Percentiles rank a stretch among this genome's conserved stretches.
Conservation (phyloP, 177 flowering plant species). For the Vitis hybrid region DNA sequence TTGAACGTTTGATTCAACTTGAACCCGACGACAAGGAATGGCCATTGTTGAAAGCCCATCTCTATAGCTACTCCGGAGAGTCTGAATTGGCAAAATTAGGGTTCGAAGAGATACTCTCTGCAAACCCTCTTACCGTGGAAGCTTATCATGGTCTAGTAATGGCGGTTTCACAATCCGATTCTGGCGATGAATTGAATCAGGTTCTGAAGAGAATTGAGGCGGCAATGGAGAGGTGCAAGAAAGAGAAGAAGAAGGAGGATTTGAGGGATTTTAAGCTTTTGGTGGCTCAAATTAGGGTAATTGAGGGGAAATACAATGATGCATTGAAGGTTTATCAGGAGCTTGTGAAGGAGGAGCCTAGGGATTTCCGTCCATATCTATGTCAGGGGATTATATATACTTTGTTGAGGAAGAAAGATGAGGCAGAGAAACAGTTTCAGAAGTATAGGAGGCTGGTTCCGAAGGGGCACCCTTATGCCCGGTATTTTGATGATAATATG, state of each 20-base stretch:
- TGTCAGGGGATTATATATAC: slow-evolving; percentile 88
- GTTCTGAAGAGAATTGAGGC: slow-evolving; percentile 53
- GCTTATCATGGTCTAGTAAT: slow-evolving; percentile 82
- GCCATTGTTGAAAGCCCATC: slow-evolving; percentile 64
- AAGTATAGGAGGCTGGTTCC: slow-evolving; percentile 81
- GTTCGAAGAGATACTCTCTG: slow-evolving; percentile 58
- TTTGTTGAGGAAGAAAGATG: slow-evolving; percentile 63
- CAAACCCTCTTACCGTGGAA: slow-evolving; percentile 70
- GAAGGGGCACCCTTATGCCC: slow-evolving; percentile 73
- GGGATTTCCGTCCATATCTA: slow-evolving; percentile 89
- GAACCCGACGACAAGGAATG: slow-evolving; percentile 75
- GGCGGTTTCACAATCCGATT: slow-evolving; percentile 42
- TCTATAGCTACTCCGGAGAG: slow-evolving; percentile 54
- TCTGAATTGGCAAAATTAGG: slow-evolving; percentile 45
- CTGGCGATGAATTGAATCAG: slow-evolving; percentile 31
- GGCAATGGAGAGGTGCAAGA: slow-evolving; percentile 62
- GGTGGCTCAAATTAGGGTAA: slow-evolving; percentile 69
- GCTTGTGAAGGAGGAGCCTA: slow-evolving; percentile 83
- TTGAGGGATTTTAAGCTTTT: slow-evolving; percentile 79
- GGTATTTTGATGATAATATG: slow-evolving; percentile 72
- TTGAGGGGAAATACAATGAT: slow-evolving; percentile 60
- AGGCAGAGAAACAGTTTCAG: slow-evolving; percentile 78
- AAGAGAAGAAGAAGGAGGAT: slow-evolving; percentile 52
- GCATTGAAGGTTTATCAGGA: slow-evolving; percentile 81
- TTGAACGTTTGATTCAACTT: slow-evolving; percentile 61